Evolutionary conservation across 768 basidiomycete species (phyloP).

Genomic region (Tulasnella sp.): DNA sequence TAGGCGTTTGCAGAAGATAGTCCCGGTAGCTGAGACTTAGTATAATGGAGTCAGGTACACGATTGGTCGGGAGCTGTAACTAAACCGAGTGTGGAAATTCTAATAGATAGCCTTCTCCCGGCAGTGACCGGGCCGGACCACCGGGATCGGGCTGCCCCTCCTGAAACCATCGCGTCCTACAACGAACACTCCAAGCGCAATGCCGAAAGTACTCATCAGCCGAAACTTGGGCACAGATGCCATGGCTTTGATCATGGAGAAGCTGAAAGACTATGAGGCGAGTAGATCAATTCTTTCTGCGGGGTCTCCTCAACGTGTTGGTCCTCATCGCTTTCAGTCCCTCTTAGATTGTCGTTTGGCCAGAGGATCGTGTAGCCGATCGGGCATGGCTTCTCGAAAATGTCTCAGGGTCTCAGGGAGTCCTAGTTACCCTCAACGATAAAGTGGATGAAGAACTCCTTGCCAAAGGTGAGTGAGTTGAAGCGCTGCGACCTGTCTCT

Average conservation of each 20-base stretch:
- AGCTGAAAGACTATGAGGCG: slow-evolving; percentile 52
- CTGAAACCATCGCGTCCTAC: not conserved
- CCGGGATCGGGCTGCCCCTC: no score
- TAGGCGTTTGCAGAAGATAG: no score
- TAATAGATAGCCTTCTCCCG: no score
- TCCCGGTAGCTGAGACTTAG: no score
- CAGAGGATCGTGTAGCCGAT: not conserved
- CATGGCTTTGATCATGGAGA: slow-evolving; percentile 53
- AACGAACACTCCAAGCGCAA: not conserved
- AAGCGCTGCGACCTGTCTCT: not conserved
- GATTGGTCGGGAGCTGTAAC: no score
- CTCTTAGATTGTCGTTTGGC: not conserved
- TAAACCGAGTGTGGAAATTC: no score
- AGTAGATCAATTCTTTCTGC: not conserved
- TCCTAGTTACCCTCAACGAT: slow-evolving; percentile 19
- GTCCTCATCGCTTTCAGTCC: not conserved
- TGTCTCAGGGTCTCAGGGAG: not conserved
- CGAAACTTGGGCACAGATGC: slow-evolving; percentile 60
- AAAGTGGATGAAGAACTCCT: slow-evolving; percentile 25
- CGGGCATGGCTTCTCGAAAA: not conserved
- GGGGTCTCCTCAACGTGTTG: no score
- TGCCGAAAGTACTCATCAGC: slow-evolving; percentile 50
- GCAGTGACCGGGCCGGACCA: not conserved
- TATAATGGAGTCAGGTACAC: no score
- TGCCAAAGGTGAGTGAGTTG: not conserved